Percentiles rank a stretch among this genome's conserved stretches.
Evolutionary conservation across 257 asterid species (phyloP).

Genomic region (Oldenlandia corymbosa): DNA sequence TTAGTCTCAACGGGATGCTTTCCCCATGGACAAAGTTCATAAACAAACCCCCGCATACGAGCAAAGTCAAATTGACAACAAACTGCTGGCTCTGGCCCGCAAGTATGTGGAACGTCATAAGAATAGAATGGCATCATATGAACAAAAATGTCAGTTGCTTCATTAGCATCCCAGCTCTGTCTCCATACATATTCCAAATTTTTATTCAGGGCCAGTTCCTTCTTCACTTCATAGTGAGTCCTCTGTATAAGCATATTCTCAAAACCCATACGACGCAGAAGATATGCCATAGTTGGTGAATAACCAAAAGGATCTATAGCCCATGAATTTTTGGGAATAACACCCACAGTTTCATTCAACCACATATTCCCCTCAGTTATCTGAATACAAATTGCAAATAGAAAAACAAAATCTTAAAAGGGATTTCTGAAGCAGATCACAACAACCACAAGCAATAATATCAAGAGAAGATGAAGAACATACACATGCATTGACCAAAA

Average conservation of each 20-base stretch:
- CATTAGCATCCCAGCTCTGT: conserved; percentile 96
- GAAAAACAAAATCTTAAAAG: conserved; percentile 2
- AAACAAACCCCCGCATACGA: conserved; percentile 73
- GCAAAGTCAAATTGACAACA: conserved; percentile 99
- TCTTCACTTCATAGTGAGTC: conserved; percentile 95
- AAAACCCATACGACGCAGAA: conserved; percentile 97
- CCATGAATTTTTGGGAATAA: conserved; percentile 92
- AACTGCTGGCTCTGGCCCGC: conserved; percentile 99
- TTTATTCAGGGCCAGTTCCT: conserved; percentile 72
- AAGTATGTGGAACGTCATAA: conserved; percentile 96
- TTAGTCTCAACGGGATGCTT: conserved; percentile 82
- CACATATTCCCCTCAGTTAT: conserved; percentile 95
- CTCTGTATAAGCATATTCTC: conserved; percentile 99
- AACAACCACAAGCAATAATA: conserved; percentile 3
- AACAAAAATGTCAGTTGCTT: conserved; percentile 94
- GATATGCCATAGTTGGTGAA: conserved; percentile 98
- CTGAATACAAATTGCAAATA: conserved; percentile 33
- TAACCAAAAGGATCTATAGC: conserved; percentile 97
- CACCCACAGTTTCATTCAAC: conserved; percentile 94
- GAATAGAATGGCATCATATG: conserved; percentile 99
- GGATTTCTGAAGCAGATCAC: neutral
- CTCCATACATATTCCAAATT: conserved; percentile 93
- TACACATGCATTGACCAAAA: too few relatives aligned
- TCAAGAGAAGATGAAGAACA: neutral
- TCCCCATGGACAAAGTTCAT: conserved; percentile 97